Evolutionary conservation across 2,329 filamentous ascomycete genomes (phyloP).

Genomic region (Incumbomyces delicatus): DNA sequence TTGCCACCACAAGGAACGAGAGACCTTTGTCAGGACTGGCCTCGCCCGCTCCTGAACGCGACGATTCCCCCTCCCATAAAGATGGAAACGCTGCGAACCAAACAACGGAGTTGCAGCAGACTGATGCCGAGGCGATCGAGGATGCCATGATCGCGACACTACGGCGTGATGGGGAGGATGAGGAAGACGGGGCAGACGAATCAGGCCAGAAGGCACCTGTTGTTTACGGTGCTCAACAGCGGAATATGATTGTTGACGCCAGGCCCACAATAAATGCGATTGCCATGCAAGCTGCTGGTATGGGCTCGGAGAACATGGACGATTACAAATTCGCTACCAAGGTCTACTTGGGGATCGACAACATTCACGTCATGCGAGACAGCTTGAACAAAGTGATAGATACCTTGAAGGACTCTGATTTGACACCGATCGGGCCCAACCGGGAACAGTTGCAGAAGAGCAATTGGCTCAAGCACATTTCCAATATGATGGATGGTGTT

Average conservation of each 20-base stretch:
- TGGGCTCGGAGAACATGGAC: constrained; percentile 96
- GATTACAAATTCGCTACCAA: constrained; percentile 89
- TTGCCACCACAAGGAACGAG: constrained; percentile 57
- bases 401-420: constrained; percentile 82
- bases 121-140: constrained; percentile 56
- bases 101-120: constrained; percentile 42
- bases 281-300: constrained; percentile 85
- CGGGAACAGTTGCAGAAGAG: constrained; percentile 72
- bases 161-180: constrained; percentile 43
- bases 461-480: constrained; percentile 84
- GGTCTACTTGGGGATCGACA: constrained; percentile 89
- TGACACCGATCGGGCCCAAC: constrained; percentile 72
- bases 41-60: constrained; percentile 29
- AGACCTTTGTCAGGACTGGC: constrained; percentile 32
- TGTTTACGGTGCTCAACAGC: constrained; percentile 85
- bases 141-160: constrained; percentile 53
- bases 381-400: constrained; percentile 83
- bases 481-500: constrained; percentile 72
- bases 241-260: constrained; percentile 91
- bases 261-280: constrained; percentile 88
- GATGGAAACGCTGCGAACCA: constrained; percentile 29
- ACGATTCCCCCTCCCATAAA: constrained; percentile 27
- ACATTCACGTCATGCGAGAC: constrained; percentile 95
- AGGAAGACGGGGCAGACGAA: constrained; percentile 29
- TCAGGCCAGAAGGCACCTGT: constrained; percentile 43